Base-by-base conservation (phyloP, 345 rosid genomes). In the Citropsis articulata region DNA sequence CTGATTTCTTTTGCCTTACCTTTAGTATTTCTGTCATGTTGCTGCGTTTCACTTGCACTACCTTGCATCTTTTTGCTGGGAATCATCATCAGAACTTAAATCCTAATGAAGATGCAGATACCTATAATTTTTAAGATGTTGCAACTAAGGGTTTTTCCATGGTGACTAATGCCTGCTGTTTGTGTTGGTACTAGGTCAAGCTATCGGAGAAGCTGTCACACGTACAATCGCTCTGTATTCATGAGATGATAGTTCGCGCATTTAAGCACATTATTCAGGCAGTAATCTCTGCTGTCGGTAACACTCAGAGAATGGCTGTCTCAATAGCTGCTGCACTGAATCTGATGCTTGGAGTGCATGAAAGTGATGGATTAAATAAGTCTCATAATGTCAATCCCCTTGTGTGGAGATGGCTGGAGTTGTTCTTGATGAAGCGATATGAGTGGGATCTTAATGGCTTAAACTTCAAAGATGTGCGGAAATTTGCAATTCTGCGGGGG, bases 171-270 rank as follows among this genome's bases (percentile, higher is more conserved):
- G 59, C 64, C 71, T 77, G 78, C 42, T 31, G 45, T 63, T 85
- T 81, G 69, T 78, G 78, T 84, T 71, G 42, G 69, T 59, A 76
- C 79, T 87, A 94, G 99, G 99, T 92, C 76, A 91, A 89, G 87
- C 98, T 94, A 80, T 96, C 99, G 25, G 97, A 92, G 79, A 96
- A 96, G 86, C 81, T 96, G 72, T 90, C 98, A 69, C 99, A 96
- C 81, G 98, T 94, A 75, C 98, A 92, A 81, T 94, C 98, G 61
- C 91, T 96, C 79, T 96, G 97, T 86, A 87, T 92, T 75, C 98
- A 95, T 77, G 99, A 95, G 92, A 95, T 95, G 99, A 90, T 95
- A 79, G 97, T 91, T 80, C 84, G 99, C 73, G 99, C 97, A 73
- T 92, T 92, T 82, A 95, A 95, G 88, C 98, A 93, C 77, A 83